phyloP scores from a whole-genome alignment of 1,284 basidiomycete genomes.

The Lignosus rhinocerotis region DNA sequence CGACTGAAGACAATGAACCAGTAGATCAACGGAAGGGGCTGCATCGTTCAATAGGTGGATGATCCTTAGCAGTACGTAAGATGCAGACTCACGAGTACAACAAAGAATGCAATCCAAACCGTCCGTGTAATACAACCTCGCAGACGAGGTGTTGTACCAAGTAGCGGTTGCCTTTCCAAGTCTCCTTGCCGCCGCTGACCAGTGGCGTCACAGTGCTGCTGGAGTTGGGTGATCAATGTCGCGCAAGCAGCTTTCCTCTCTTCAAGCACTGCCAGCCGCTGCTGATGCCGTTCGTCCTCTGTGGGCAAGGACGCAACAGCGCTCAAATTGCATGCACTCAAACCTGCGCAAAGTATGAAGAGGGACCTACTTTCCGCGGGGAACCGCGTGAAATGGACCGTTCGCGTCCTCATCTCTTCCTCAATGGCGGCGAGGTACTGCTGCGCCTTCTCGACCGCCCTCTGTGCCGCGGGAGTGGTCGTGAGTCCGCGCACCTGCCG shows the following conservation, averaged over 20 bases:
- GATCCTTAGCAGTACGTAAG: not conserved
- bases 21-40: no score
- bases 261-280: not conserved
- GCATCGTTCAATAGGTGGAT: not conserved
- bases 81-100: not conserved
- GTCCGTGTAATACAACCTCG: not conserved
- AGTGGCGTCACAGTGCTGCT: conserved; percentile 3
- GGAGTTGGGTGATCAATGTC: conserved; percentile 1
- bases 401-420: conserved; percentile 1
- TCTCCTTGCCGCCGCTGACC: not conserved
- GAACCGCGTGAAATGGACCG: conserved; percentile 3
- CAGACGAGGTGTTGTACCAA: not conserved
- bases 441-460: conserved; percentile 6
- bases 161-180: conserved; percentile 9
- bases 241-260: conserved; percentile 4
- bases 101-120: not conserved
- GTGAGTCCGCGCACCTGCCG: conserved; percentile 7
- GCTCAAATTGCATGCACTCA: not conserved
- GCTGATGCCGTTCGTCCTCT: conserved; percentile 8
- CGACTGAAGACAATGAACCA: no score
- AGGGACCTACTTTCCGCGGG: conserved; percentile 4
- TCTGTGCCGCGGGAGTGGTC: not conserved
- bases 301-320: not conserved
- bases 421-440: conserved; percentile 3
- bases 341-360: not conserved